Percentiles rank a stretch among this genome's conserved stretches.
Evolutionary conservation across 2,329 filamentous ascomycete species (phyloP).

Genomic region (Aspergillus sp.): DNA sequence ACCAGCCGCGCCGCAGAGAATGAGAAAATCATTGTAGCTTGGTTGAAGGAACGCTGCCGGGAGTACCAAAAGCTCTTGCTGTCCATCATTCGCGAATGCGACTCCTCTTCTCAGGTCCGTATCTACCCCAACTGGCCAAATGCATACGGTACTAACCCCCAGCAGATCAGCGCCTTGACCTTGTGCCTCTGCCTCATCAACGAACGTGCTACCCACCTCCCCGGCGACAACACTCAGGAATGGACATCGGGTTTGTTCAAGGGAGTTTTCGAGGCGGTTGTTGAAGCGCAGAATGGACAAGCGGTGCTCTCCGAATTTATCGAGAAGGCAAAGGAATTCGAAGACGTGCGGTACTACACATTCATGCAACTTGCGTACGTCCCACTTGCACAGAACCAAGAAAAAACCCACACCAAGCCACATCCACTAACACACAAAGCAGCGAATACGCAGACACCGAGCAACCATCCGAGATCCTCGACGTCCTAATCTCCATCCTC

Average conservation of each 20-base stretch:
- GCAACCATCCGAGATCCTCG: slow-evolving; percentile 33
- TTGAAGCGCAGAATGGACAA: slow-evolving; percentile 60
- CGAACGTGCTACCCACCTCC: slow-evolving; percentile 68
- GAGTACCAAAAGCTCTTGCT: slow-evolving; percentile 70
- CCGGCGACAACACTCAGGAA: slow-evolving; percentile 63
- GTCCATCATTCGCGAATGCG: slow-evolving; percentile 60
- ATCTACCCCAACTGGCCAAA: background rate
- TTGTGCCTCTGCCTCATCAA: slow-evolving; percentile 83
- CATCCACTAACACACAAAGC: background rate
- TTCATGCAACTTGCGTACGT: slow-evolving; percentile 70
- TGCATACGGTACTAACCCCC: slow-evolving; percentile 14
- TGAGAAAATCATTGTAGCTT: slow-evolving; percentile 71
- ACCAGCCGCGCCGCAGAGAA: slow-evolving; percentile 69
- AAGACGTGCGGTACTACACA: slow-evolving; percentile 83
- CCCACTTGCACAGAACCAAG: background rate
- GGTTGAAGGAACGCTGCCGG: slow-evolving; percentile 73
- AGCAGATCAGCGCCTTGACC: slow-evolving; percentile 68
- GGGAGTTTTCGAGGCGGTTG: slow-evolving; percentile 63
- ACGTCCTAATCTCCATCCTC: slow-evolving; percentile 43
- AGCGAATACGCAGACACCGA: slow-evolving; percentile 39
- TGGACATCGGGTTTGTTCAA: slow-evolving; percentile 71
- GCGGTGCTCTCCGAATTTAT: slow-evolving; percentile 71
- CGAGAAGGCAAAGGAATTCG: slow-evolving; percentile 73
- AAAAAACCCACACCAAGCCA: background rate
- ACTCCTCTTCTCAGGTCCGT: slow-evolving; percentile 56